These are phyloP conservation scores for Porodaedalea pini DNA, from an alignment of 1,284 basidiomycete genomes.

Conservation along the genomic window DNA sequence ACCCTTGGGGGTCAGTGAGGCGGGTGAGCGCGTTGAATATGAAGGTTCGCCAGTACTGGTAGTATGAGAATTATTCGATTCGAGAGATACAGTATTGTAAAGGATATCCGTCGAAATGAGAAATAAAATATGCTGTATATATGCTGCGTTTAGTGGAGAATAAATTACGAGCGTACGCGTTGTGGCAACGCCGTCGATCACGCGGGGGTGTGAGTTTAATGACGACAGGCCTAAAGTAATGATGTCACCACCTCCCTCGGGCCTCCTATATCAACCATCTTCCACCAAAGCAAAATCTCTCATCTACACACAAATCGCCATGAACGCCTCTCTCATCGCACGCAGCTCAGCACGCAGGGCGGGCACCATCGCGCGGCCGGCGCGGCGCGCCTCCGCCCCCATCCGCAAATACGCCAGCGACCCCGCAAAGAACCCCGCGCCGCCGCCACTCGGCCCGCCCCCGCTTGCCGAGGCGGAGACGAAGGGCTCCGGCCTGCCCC, in stretches of 20 bases:
- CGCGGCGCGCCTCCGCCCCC: background rate
- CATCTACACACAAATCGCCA: background rate
- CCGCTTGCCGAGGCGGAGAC: conserved; percentile 4
- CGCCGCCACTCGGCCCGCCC: conserved; percentile 8
- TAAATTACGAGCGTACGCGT: background rate
- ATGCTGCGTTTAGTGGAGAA: too few relatives aligned
- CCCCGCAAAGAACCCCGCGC: conserved; percentile 2
- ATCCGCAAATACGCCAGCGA: background rate
- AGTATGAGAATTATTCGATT: too few relatives aligned
- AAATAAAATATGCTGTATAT: too few relatives aligned
- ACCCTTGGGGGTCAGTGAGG: background rate
- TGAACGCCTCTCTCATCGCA: conserved; percentile 11
- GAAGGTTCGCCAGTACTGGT: too few relatives aligned
- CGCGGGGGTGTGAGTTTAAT: background rate
- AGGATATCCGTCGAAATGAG: too few relatives aligned
- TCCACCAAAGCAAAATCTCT: too few relatives aligned
- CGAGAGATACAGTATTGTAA: too few relatives aligned
- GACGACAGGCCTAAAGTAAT: background rate
- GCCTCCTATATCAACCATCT: background rate
- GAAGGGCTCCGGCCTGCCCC: conserved; percentile 25
- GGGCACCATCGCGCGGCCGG: background rate
- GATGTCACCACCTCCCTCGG: background rate
- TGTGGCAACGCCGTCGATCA: background rate
- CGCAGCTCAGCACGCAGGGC: conserved; percentile 3
- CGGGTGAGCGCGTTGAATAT: background rate